Base-by-base conservation (phyloP, 371 early-diverging fungal genomes). In the Mucor indicus region DNA sequence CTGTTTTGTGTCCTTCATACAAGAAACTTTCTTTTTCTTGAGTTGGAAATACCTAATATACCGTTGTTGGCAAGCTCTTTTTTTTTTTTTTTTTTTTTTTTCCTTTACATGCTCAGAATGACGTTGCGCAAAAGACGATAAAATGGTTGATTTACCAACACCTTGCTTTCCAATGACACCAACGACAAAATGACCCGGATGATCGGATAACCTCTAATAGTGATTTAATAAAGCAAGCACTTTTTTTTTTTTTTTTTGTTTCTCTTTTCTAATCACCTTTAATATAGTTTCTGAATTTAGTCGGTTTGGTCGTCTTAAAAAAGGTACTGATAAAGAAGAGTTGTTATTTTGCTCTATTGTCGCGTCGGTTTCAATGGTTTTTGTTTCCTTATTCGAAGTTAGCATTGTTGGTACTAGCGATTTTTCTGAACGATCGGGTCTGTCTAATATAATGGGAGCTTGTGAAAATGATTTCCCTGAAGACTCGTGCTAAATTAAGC, bases 161-260 rank as follows among this genome's bases (percentile, higher is more conserved):
- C 86, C 84, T 60, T 79, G 81, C 15, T 80, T 71, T 10, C 90
- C 90, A 24, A 87, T 41, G 17, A 86, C 76, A 10, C 90, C 89
- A 20, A 90, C 76, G 5, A 86, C 81, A 55, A 86, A 90, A 61
- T 86, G 85, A 20, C 88, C 90, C n/a, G 90, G 87, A 37, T 76
- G 64, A 23, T 89, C 90, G 9, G 42, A 38, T 15, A 60, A 36
- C 15, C 24, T 32, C 60, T 59, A 41, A 7, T 1, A 24, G 12
- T 20, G 3, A 2, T 38, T 9, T 15, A 11, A n/a, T n/a, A n/a
- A n/a, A n/a, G n/a, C n/a, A n/a, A n/a, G n/a, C n/a, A 37, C 9
- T 19, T 1, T 25, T 24, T 12, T 25, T 23, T 11, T 40, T 22
- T 22, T 1, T 17, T 4, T 33, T 10, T 17, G 19, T 6, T 25